Evolutionary conservation across 2,329 filamentous ascomycete genomes (phyloP).

Genomic region (Stylonectria norvegica): DNA sequence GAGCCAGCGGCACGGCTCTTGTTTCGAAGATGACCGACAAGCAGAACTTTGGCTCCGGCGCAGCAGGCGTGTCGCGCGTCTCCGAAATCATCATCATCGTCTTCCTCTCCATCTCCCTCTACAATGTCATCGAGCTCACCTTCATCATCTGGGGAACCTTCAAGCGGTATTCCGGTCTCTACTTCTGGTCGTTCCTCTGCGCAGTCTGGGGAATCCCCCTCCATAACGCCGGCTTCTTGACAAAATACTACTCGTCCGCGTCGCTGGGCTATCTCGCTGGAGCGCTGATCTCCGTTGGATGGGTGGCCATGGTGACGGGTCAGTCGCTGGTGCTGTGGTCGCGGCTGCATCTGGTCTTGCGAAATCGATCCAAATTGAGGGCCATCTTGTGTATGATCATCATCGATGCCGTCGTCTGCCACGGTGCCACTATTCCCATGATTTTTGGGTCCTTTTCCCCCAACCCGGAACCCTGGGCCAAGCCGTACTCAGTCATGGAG

Average conservation of each 20-base stretch:
- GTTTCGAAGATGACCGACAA: constrained; percentile 9
- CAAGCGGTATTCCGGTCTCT: constrained; percentile 33
- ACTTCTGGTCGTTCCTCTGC: constrained; percentile 39
- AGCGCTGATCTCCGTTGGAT: constrained; percentile 24
- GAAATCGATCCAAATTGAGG: constrained; percentile 45
- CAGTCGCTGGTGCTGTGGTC: constrained; percentile 62
- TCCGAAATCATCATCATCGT: constrained; percentile 26
- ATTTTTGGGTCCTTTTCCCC: constrained; percentile 49
- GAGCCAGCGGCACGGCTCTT: not conserved
- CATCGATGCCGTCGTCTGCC: constrained; percentile 48
- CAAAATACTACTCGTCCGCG: constrained; percentile 33
- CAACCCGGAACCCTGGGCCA: constrained; percentile 14
- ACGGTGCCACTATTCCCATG: constrained; percentile 52
- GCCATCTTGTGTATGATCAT: constrained; percentile 57
- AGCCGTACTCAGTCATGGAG: constrained; percentile 46
- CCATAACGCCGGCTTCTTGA: constrained; percentile 43
- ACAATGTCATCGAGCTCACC: constrained; percentile 36
- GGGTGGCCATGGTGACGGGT: constrained; percentile 54
- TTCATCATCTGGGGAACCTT: constrained; percentile 37
- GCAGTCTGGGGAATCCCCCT: constrained; percentile 34
- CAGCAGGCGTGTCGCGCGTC: constrained; percentile 16
- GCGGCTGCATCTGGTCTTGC: constrained; percentile 56
- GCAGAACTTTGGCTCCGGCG: constrained; percentile 23
- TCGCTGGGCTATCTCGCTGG: constrained; percentile 20
- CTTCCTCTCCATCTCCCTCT: constrained; percentile 32